phyloP scores from a whole-genome alignment of 2,329 filamentous ascomycete species.

The Chrysoporthe puriensis region DNA sequence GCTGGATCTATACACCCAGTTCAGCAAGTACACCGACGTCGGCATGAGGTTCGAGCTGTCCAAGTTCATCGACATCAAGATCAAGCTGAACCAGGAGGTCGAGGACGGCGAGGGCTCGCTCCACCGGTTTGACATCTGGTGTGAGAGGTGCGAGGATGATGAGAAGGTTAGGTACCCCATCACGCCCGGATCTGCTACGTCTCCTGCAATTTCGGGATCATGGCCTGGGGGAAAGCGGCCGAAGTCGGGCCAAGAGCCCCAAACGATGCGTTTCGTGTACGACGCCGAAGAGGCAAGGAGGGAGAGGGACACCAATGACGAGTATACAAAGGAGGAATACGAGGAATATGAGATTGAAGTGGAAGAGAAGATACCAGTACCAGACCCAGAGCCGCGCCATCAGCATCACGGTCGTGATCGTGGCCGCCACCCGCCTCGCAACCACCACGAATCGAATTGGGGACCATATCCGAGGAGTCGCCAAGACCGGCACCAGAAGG shows the following conservation, averaged over 20 bases:
- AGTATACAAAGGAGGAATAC: constrained; percentile 73
- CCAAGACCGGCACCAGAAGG: constrained; percentile 26
- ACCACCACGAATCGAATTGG: constrained; percentile 27
- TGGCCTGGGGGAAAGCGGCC: constrained; percentile 47
- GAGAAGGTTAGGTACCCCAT: constrained; percentile 39
- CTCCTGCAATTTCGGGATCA: constrained; percentile 45
- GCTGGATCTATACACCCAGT: constrained; percentile 89
- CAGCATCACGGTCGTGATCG: constrained; percentile 28
- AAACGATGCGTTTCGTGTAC: constrained; percentile 90
- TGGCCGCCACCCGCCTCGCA: constrained; percentile 28
- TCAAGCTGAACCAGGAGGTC: constrained; percentile 81
- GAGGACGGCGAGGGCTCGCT: constrained; percentile 62
- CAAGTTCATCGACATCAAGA: constrained; percentile 83
- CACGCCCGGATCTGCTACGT: constrained; percentile 43
- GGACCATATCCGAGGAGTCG: constrained; percentile 27
- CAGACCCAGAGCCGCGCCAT: constrained; percentile 37
- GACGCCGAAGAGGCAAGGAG: constrained; percentile 73
- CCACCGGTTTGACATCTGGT: constrained; percentile 64
- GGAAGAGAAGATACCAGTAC: constrained; percentile 62
- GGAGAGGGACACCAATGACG: constrained; percentile 70
- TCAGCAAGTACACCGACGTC: constrained; percentile 73
- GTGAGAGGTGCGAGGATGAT: constrained; percentile 53
- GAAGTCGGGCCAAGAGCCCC: constrained; percentile 44
- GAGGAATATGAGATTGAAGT: constrained; percentile 80
- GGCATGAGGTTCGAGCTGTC: constrained; percentile 74